These are phyloP conservation scores for Suhomyces tanzawaensis DNA, from an alignment of 805 yeast species.

Conservation along the genomic window DNA sequence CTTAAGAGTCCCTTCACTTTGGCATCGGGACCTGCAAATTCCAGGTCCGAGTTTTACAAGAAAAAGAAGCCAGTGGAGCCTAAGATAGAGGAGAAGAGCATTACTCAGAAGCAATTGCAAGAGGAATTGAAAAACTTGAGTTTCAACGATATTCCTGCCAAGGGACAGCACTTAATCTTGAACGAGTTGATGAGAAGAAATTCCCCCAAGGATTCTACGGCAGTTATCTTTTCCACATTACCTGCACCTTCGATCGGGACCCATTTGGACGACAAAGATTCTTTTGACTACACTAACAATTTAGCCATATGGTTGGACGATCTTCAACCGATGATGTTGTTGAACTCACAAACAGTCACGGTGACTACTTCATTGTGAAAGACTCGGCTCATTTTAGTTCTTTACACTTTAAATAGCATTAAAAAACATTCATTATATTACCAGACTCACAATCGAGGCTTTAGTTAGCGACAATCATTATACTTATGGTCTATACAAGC, in stretches of 20 bases:
- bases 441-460: too few relatives aligned
- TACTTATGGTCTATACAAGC: too few relatives aligned
- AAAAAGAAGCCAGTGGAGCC: conserved; percentile 4
- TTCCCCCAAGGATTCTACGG: conserved; percentile 54
- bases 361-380: conserved; percentile 86
- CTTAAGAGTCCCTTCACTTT: conserved; percentile 1
- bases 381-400: too few relatives aligned
- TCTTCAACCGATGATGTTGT: conserved; percentile 76
- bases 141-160: conserved; percentile 87
- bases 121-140: conserved; percentile 41
- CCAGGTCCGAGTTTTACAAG: conserved; percentile 11
- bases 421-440: conserved; percentile 1
- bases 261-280: conserved; percentile 63
- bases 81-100: conserved; percentile 11
- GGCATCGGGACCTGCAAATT: conserved; percentile 7
- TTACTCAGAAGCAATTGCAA: conserved; percentile 36
- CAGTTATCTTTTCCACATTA: conserved; percentile 80
- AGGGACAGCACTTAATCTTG: conserved; percentile 83
- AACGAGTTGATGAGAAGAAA: conserved; percentile 76
- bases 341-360: conserved; percentile 92
- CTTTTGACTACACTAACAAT: conserved; percentile 72
- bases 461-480: too few relatives aligned
- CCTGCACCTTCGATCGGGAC: conserved; percentile 89
- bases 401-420: conserved; percentile 1
- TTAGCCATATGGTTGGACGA: conserved; percentile 78